These are phyloP conservation scores for Microbotryum saponariae DNA, from an alignment of 1,284 basidiomycete genomes.

Conservation along the genomic window DNA sequence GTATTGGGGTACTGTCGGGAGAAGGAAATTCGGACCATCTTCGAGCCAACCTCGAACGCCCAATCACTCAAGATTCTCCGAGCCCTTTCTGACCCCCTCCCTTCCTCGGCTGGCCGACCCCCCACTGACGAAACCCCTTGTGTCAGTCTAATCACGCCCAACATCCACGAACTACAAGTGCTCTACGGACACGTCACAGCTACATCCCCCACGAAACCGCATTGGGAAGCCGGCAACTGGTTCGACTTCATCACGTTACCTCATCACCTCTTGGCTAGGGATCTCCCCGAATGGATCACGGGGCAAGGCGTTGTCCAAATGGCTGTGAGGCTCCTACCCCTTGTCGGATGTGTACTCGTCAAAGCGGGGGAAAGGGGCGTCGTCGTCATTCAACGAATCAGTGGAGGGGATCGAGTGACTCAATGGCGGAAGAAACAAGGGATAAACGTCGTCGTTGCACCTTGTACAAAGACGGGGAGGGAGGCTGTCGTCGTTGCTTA, in stretches of 20 bases:
- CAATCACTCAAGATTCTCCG: constrained; percentile 67
- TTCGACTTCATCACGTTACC: constrained; percentile 40
- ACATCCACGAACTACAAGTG: constrained; percentile 63
- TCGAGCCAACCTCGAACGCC: constrained; percentile 73
- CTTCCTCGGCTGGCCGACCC: constrained; percentile 23
- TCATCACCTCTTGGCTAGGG: constrained; percentile 7
- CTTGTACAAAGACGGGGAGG: neutral
- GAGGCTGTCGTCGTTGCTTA: constrained; percentile 42
- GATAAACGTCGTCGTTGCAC: too few relatives aligned
- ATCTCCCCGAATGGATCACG: constrained; percentile 16
- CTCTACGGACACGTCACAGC: constrained; percentile 51
- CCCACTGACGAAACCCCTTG: constrained; percentile 1
- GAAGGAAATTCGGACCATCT: constrained; percentile 47
- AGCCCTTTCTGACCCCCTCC: constrained; percentile 48
- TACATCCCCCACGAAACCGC: constrained; percentile 42
- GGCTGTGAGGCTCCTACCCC: constrained; percentile 68
- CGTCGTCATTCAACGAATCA: constrained; percentile 37
- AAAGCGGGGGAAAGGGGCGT: constrained; percentile 63
- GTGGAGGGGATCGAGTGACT: constrained; percentile 12
- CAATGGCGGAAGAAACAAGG: constrained; percentile 7
- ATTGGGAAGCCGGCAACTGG: constrained; percentile 57
- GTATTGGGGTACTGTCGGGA: constrained; percentile 49
- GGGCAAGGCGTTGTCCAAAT: constrained; percentile 63
- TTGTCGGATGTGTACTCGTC: constrained; percentile 69
- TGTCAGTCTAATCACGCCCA: constrained; percentile 65